Evolutionary conservation across 371 early-diverging fungal genomes (phyloP), one percentile per base, ranked within the genome.

Genomic region (Syncephalastrum sp.): DNA sequence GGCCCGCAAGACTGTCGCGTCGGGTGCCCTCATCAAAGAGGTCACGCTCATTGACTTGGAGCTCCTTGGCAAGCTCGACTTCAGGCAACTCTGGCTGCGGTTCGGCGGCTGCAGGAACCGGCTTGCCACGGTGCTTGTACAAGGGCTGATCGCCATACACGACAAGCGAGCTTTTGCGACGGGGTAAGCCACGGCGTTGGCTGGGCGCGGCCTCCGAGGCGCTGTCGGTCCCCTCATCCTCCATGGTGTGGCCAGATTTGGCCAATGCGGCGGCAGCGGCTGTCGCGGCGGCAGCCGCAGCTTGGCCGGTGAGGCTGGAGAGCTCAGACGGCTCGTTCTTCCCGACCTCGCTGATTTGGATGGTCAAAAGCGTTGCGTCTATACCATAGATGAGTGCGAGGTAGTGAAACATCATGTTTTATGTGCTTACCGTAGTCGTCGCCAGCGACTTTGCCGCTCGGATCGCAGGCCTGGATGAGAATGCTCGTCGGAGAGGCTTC

Each of bases 401-500:
- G 21, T 21, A 0, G 21, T 21, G 21, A 21, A 2, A 2, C 17
- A 24, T 13, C 23, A 25, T 44, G 0, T 2, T 2, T 0, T n/a
- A 29, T 5, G 15, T 12, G 16, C 41, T 29, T 63, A 74, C 71
- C 75, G 49, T 56, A 47, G 47, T 72, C 73, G 50, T 59, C 61
- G 42, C 60, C 55, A 47, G 64, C 65, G 4, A 74, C 60, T 33
- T 49, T 47, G 12, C 75, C 78, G 41, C 38, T n/a, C 8, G 51
- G 55, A 53, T 75, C 75, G 1, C 67, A 67, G 38, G 72, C 72
- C 48, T 79, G 66, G 6, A 60, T 69, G 47, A 74, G 41, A 60
- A 87, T 70, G 53, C 80, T 84, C 1, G 82, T 82, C 0, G 89
- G 89, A 46, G 76, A 75, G 1, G 79, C 72, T 6, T 84, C 83